A percentile compares a stretch with the other conserved stretches of the same genome.
These are phyloP conservation scores for Ceratocystis eucalypticola DNA, from an alignment of 2,329 filamentous ascomycete species.

Conservation along the genomic window DNA sequence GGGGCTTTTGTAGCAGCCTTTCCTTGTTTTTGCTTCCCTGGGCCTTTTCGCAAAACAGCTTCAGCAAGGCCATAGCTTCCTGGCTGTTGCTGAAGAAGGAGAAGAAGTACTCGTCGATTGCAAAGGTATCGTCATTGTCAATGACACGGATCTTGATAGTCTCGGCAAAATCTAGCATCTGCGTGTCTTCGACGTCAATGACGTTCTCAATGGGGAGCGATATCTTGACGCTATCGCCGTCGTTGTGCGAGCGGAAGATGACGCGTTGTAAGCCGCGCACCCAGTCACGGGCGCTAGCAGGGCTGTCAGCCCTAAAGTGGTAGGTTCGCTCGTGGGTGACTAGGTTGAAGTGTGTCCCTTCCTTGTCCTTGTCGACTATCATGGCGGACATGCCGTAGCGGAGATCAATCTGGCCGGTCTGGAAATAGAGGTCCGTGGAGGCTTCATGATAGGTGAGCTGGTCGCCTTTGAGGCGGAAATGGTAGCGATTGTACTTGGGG, in stretches of 20 bases:
- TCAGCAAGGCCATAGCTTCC: slow-evolving; percentile 69
- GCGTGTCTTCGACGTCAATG: slow-evolving; percentile 82
- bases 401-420: slow-evolving; percentile 80
- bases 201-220: slow-evolving; percentile 78
- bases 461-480: slow-evolving; percentile 86
- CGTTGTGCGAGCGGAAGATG: slow-evolving; percentile 90
- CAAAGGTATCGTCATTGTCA: slow-evolving; percentile 86
- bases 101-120: slow-evolving; percentile 97
- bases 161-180: slow-evolving; percentile 81
- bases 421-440: slow-evolving; percentile 77
- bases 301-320: slow-evolving; percentile 78
- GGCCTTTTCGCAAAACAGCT: slow-evolving; percentile 48
- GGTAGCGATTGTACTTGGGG: slow-evolving; percentile 76
- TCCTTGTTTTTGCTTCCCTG: slow-evolving; percentile 22
- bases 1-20: slow-evolving; percentile 4
- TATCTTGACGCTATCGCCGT: slow-evolving; percentile 94
- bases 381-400: slow-evolving; percentile 82
- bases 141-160: slow-evolving; percentile 89
- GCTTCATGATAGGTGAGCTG: slow-evolving; percentile 82
- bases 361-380: slow-evolving; percentile 62
- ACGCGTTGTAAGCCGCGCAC: slow-evolving; percentile 86
- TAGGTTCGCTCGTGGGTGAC: slow-evolving; percentile 73
- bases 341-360: slow-evolving; percentile 63
- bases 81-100: slow-evolving; percentile 82
- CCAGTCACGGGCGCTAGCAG: slow-evolving; percentile 86